Base-by-base conservation (phyloP, 441 rosid species). In the Bruguiera hainesii region DNA sequence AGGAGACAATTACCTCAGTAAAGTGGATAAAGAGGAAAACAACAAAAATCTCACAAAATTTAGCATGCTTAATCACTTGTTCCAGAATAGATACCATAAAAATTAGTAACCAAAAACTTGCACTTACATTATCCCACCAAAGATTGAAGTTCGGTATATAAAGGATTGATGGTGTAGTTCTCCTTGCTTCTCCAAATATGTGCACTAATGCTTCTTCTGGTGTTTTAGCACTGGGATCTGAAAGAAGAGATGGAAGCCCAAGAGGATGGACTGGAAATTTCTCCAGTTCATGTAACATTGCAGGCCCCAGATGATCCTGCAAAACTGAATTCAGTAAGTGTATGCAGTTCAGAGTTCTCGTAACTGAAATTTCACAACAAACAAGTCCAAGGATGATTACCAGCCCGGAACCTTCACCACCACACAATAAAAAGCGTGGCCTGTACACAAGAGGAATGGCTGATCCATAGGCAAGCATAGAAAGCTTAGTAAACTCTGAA, bases 271-370 rank as follows among this genome's bases (percentile, higher is more conserved):
- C 96, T 20, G 99, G 99, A 80, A 90, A 90, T 63, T 90, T 96
- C 87, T 96, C 99, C 79, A 96, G 82, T 79, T 96, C 96, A 77
- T 96, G 99, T 66, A 96, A 78, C 75, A 96, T 77, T 60, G 99
- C 96, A 75, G 99, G 99, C 77, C 98, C 99, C 72, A 96, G 89
- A 80, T 96, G 99, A 93, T 96, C 99, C 98, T 96, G 96, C 76
- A 79, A 81, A 76, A 82, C 85, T 85, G 84, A 76, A 82, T 20
- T 86, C 84, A 85, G 95, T 87, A 78, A 84, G 96, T 90, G 82
- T 59, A 81, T 78, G 88, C 68, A 84, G 86, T 77, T 78, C 77
- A 56, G 61, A 73, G 71, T 64, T 79, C 70, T 64, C 60, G 63
- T 21, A 61, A 75, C 61, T 66, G 28, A 73, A 60, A 55, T 29